Conservation (phyloP, 2,329 filamentous ascomycete genomes). For the Calonectria naviculata region DNA sequence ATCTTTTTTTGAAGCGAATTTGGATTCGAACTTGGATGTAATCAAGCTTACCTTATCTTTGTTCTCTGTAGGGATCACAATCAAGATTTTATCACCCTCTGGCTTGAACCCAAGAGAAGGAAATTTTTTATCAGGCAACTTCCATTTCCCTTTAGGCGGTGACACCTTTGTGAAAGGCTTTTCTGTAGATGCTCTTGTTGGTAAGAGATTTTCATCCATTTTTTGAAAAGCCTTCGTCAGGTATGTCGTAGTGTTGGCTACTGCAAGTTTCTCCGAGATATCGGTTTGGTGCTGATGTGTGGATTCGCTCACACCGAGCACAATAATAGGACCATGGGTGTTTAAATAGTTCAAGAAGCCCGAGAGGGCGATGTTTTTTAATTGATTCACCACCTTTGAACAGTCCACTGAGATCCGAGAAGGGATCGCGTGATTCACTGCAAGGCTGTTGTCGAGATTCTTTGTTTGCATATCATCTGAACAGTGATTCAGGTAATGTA, state of each 20-base stretch:
- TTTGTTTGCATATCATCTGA: background rate
- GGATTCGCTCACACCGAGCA: background rate
- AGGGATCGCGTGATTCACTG: background rate
- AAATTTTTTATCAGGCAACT: background rate
- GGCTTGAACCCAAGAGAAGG: too few species aligned
- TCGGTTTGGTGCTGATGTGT: background rate
- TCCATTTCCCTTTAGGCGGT: background rate
- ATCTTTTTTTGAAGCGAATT: background rate
- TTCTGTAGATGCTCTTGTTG: background rate
- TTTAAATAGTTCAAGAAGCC: background rate
- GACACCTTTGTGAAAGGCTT: too few species aligned
- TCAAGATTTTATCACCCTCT: background rate
- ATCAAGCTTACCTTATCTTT: background rate
- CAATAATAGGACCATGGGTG: background rate
- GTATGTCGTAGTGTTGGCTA: background rate
- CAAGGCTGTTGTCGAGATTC: background rate
- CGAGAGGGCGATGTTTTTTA: background rate
- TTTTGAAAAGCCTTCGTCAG: background rate
- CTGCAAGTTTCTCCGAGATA: background rate
- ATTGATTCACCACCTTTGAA: background rate
- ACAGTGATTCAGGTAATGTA: background rate
- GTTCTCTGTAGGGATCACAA: slow-evolving; percentile 7
- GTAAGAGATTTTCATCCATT: background rate
- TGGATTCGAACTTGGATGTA: background rate
- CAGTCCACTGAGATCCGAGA: background rate